Conservation (phyloP, 2,329 filamentous ascomycete genomes). For the Thermomyces lanuginosus region DNA sequence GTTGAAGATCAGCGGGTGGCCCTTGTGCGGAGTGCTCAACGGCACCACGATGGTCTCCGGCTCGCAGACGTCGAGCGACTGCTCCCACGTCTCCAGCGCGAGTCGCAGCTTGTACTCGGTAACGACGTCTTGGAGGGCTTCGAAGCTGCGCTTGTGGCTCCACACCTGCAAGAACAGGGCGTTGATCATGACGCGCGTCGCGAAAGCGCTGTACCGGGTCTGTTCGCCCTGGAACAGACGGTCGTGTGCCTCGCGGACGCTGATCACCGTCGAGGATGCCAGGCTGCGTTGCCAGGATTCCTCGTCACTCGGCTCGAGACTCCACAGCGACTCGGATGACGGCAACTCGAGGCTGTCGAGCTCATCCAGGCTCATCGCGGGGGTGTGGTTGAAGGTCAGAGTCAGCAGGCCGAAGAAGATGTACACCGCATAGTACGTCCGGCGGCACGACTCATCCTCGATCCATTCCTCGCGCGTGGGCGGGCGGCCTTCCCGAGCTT, state of each 20-base stretch:
- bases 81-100: conserved; percentile 97
- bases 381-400: conserved; percentile 92
- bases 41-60: conserved; percentile 77
- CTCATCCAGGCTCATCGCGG: conserved; percentile 95
- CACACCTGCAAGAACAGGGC: conserved; percentile 95
- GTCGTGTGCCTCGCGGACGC: conserved; percentile 87
- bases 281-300: conserved; percentile 70
- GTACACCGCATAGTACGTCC: conserved; percentile 96
- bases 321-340: conserved; percentile 89
- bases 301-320: conserved; percentile 62
- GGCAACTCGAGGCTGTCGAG: conserved; percentile 87
- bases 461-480: conserved; percentile 85
- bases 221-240: conserved; percentile 87
- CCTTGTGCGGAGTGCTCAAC: conserved; percentile 85
- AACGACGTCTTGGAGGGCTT: conserved; percentile 89
- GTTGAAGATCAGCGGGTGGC: conserved; percentile 93
- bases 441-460: conserved; percentile 86
- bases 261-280: conserved; percentile 53
- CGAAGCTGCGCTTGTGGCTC: conserved; percentile 98
- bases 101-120: conserved; percentile 95
- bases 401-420: conserved; percentile 96
- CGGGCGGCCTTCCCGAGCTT: conserved; percentile 59
- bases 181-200: conserved; percentile 96
- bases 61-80: conserved; percentile 83
- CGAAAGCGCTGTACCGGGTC: conserved; percentile 87